Evolutionary conservation across 2,329 filamentous ascomycete genomes (phyloP).

Genomic region (Thyridium curvatum): DNA sequence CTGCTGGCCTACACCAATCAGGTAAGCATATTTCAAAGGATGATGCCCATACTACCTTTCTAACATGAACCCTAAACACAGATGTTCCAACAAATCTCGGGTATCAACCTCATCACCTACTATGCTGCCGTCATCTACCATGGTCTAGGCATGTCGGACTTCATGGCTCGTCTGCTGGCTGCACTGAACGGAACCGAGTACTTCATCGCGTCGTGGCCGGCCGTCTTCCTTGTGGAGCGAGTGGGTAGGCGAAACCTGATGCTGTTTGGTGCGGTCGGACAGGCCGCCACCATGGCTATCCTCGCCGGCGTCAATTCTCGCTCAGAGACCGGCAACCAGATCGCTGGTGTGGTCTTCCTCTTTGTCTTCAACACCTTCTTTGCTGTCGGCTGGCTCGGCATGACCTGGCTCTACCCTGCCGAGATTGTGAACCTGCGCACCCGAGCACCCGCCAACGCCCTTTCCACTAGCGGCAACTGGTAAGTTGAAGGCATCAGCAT

Average conservation of each 20-base stretch:
- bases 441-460: slow-evolving; percentile 50
- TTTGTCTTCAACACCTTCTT: slow-evolving; percentile 50
- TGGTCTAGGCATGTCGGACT: slow-evolving; percentile 9
- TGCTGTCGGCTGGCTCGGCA: slow-evolving; percentile 44
- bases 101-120: slow-evolving; percentile 13
- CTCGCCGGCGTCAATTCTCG: slow-evolving; percentile 13
- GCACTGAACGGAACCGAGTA: slow-evolving; percentile 13
- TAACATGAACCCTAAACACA: slow-evolving; percentile 5
- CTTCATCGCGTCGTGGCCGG: slow-evolving; percentile 9
- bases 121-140: slow-evolving; percentile 13
- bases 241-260: slow-evolving; percentile 14
- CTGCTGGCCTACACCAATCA: slow-evolving; percentile 1
- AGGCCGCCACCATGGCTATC: slow-evolving; percentile 49
- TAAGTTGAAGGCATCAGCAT: too few relatives aligned
- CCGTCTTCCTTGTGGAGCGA: slow-evolving; percentile 12
- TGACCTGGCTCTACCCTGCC: slow-evolving; percentile 54
- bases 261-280: slow-evolving; percentile 46
- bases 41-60: too few relatives aligned
- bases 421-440: slow-evolving; percentile 47
- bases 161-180: slow-evolving; percentile 10
- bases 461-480: slow-evolving; percentile 50
- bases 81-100: slow-evolving; percentile 36
- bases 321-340: background rate
- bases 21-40: too few relatives aligned
- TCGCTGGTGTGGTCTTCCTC: slow-evolving; percentile 19